Evolutionary conservation across 208 protist species (phyloP).

Genomic region (Angomonas ambiguus): DNA sequence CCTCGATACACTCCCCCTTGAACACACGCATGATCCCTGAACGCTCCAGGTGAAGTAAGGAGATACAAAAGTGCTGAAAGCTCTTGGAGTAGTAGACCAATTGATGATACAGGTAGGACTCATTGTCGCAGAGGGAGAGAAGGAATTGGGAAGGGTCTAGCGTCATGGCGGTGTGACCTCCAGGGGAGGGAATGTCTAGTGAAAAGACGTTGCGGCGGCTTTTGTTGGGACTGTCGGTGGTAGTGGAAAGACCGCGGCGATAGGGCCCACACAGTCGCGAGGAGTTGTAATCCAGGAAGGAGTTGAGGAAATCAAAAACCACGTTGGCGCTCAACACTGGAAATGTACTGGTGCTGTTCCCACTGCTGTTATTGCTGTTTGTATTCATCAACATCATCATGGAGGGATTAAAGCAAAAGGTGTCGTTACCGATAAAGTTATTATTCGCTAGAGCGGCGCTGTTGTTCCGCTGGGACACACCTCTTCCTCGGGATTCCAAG

Average conservation of each 20-base stretch:
- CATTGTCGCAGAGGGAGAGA: background rate
- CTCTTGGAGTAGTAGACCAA: background rate
- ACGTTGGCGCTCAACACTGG: background rate
- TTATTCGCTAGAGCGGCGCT: background rate
- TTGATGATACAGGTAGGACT: background rate
- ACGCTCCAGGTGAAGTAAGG: background rate
- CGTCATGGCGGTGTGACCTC: no score
- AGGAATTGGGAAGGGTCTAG: no score
- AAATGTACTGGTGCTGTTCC: background rate
- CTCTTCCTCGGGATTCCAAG: no score
- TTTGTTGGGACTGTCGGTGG: background rate
- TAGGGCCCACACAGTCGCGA: background rate
- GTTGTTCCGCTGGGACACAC: background rate
- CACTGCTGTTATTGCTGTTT: background rate
- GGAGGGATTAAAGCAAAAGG: background rate
- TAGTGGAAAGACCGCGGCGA: background rate
- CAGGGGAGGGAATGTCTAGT: no score
- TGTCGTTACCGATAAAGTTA: background rate
- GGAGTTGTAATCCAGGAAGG: background rate
- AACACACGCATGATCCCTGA: background rate
- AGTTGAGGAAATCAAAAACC: background rate
- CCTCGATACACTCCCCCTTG: background rate
- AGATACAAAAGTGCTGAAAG: background rate
- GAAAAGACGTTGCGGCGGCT: no score
- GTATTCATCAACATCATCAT: no score